These are phyloP conservation scores for Mariannaea sp. DNA, from an alignment of 2,329 filamentous ascomycete species.

Conservation along the genomic window DNA sequence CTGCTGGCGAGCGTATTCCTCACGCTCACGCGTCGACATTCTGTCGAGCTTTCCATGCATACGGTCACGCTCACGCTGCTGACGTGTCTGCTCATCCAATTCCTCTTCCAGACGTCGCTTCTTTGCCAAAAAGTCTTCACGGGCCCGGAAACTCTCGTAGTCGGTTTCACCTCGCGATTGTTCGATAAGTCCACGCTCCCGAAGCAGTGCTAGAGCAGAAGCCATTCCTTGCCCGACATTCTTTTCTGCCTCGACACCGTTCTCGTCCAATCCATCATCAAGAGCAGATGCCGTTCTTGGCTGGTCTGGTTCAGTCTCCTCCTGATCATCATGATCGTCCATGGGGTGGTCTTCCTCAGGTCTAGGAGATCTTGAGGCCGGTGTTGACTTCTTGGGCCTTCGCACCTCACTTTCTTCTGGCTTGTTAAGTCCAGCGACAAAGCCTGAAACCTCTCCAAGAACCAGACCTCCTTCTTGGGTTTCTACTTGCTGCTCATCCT, in stretches of 20 bases:
- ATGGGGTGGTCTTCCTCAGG: slow-evolving; percentile 52
- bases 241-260: slow-evolving; percentile 84
- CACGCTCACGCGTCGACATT: slow-evolving; percentile 89
- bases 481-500: slow-evolving; percentile 52
- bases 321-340: slow-evolving; percentile 42
- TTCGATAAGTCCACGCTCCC: slow-evolving; percentile 81
- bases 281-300: slow-evolving; percentile 25
- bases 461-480: slow-evolving; percentile 66
- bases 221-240: slow-evolving; percentile 79
- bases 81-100: slow-evolving; percentile 76
- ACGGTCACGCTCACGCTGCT: slow-evolving; percentile 88
- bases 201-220: slow-evolving; percentile 79
- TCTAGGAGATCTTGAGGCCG: slow-evolving; percentile 42
- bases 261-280: slow-evolving; percentile 55
- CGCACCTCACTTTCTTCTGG: slow-evolving; percentile 61
- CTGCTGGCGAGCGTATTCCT: slow-evolving; percentile 85
- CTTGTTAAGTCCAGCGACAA: slow-evolving; percentile 83
- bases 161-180: slow-evolving; percentile 64
- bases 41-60: slow-evolving; percentile 78
- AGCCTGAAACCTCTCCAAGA: slow-evolving; percentile 96
- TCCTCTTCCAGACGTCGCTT: slow-evolving; percentile 74
- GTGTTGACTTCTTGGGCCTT: slow-evolving; percentile 54
- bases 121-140: slow-evolving; percentile 79
- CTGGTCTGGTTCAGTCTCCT: slow-evolving; percentile 47
- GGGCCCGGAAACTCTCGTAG: slow-evolving; percentile 71